Evolutionary conservation across 768 basidiomycete species (phyloP), one percentile per base, ranked within the genome.

Genomic region (Brasilioporus rufonigricans): DNA sequence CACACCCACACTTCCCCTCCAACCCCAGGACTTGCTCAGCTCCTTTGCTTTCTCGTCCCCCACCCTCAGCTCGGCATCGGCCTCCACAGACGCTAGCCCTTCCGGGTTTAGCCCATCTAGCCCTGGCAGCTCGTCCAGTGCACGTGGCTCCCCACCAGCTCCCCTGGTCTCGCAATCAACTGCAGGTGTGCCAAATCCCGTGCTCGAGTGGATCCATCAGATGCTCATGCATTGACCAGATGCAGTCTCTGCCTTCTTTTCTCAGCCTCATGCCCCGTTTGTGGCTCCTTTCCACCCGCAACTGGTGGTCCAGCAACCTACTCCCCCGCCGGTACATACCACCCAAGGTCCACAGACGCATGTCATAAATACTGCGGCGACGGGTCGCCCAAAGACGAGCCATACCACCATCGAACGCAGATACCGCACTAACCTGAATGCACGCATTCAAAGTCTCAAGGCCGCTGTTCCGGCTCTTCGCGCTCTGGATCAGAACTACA

Each of bases 371-470:
- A 52, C 59, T 39, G 24, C 57, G 23, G 43, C 57, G 19, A 61
- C 52, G 13, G 63, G 27, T 33, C 68, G 55, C 52, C 70, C 59
- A n/a, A 93, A 93, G 73, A 93, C 91, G 0, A 88, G 87, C 61
- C 91, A 93, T 65, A 93, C 91, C 4, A 92, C 91, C 21, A 93
- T 93, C 56, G 91, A 93, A 71, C 81, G 91, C 11, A 81, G 91
- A 39, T 93, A 93, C 69, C 86, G 91, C 52, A 93, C 91, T 1
- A 93, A 93, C 66, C 77, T 93, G 43, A 93, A 93, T 61, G 87
- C 90, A 0, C 86, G 91, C 46, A 93, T 93, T 31, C 87, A 89
- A 55, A 84, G 83, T 50, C 76, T 93, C 45, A 85, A 88, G 56
- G 82, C 84, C 64, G 85, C 91, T 13, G 90, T 93, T 1, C 91